Evolutionary conservation across 1,284 basidiomycete species (phyloP).

Genomic region (Limonomyces culmigenus): DNA sequence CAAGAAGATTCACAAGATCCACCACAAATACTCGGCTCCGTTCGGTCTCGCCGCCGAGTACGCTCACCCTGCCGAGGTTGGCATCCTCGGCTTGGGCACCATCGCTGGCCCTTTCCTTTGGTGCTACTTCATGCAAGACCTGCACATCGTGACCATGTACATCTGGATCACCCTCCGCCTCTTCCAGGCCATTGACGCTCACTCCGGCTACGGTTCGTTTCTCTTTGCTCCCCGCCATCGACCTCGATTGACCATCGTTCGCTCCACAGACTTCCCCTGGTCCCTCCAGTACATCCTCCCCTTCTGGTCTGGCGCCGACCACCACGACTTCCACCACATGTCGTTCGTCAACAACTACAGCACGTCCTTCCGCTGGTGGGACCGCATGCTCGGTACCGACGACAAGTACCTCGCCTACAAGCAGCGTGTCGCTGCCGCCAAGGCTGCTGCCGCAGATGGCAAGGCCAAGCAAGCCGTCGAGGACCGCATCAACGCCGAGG

Average conservation of each 20-base stretch:
- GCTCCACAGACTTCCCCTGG: slow-evolving; percentile 75
- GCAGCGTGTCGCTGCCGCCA: slow-evolving; percentile 33
- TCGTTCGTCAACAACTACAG: slow-evolving; percentile 81
- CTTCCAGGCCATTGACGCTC: slow-evolving; percentile 95
- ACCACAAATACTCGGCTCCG: slow-evolving; percentile 95
- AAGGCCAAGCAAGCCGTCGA: slow-evolving; percentile 40
- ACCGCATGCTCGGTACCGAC: slow-evolving; percentile 76
- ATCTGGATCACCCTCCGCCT: slow-evolving; percentile 87
- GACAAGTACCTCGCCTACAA: slow-evolving; percentile 70
- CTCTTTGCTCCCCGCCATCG: not conserved
- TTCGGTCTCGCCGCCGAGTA: slow-evolving; percentile 98
- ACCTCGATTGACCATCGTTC: not conserved
- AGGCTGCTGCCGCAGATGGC: slow-evolving; percentile 27
- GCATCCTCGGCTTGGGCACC: slow-evolving; percentile 81
- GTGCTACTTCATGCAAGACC: slow-evolving; percentile 51
- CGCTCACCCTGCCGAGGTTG: slow-evolving; percentile 86
- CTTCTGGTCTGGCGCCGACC: slow-evolving; percentile 98
- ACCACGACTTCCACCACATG: slow-evolving; percentile 96
- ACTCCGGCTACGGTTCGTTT: slow-evolving; percentile 79
- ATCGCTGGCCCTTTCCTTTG: slow-evolving; percentile 79
- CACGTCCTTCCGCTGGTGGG: slow-evolving; percentile 88
- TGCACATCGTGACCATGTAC: slow-evolving; percentile 89
- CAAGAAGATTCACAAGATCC: slow-evolving; percentile 95
- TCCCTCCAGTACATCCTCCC: slow-evolving; percentile 89
- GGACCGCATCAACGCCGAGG: slow-evolving; percentile 38